Percentiles rank a stretch among this genome's conserved stretches.
Evolutionary conservation across 345 rosid species (phyloP).

Genomic region (Cardamine chenopodiifolia): DNA sequence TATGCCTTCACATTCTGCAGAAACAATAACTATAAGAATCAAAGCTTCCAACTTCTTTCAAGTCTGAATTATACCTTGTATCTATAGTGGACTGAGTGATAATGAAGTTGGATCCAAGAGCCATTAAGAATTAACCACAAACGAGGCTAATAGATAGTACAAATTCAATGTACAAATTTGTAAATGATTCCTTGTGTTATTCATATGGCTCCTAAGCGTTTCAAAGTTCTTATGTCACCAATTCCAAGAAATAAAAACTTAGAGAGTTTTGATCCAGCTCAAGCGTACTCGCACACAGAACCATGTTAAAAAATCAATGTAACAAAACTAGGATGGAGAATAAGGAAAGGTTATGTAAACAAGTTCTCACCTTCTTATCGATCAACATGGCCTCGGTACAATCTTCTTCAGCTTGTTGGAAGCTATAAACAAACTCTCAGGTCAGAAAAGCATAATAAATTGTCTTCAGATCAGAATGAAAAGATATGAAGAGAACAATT

Average conservation of each 20-base stretch:
- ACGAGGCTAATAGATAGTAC: background rate
- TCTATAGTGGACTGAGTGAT: background rate
- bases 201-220: background rate
- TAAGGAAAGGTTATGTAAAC: slow-evolving; percentile 12
- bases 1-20: slow-evolving; percentile 90
- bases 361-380: slow-evolving; percentile 70
- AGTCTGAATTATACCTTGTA: background rate
- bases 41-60: slow-evolving; percentile 5
- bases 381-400: slow-evolving; percentile 74
- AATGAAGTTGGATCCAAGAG: background rate
- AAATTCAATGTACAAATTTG: background rate
- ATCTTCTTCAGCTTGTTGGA: slow-evolving; percentile 89
- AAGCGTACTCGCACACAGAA: background rate
- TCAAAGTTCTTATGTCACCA: background rate
- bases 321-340: background rate
- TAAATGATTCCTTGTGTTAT: background rate
- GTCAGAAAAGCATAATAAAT: slow-evolving; percentile 20
- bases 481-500: slow-evolving; percentile 9
- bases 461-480: slow-evolving; percentile 22
- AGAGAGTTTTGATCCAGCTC: background rate
- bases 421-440: slow-evolving; percentile 52
- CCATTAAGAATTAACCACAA: background rate
- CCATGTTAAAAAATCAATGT: background rate
- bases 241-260: background rate
- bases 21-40: slow-evolving; percentile 21